phyloP scores from a whole-genome alignment of 345 rosid species.

The Dimocarpus longan region DNA sequence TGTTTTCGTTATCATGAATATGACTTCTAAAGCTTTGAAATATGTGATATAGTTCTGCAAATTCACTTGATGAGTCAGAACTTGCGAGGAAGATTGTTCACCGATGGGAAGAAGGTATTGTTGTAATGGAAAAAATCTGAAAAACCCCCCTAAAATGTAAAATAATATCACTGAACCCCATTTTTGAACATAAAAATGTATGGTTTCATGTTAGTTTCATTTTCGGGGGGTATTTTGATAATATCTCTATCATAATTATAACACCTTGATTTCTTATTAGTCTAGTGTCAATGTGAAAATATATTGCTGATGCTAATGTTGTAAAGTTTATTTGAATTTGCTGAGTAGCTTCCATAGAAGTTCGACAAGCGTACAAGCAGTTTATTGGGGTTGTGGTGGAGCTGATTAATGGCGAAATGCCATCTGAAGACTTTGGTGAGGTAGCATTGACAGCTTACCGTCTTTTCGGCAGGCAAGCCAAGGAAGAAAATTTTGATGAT shows the following conservation, averaged over 20 bases:
- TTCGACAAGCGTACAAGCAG: constrained; percentile 78
- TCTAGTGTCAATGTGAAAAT: background rate
- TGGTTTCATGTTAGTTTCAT: too few relatives aligned
- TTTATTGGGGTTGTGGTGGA: constrained; percentile 79
- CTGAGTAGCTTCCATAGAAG: constrained; percentile 73
- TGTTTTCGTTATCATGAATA: background rate
- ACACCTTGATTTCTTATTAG: background rate
- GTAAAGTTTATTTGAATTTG: constrained; percentile 18
- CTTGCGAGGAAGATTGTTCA: constrained; percentile 77
- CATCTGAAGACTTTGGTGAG: constrained; percentile 80
- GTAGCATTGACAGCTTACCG: constrained; percentile 59
- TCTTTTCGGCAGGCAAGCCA: constrained; percentile 50
- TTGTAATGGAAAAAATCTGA: too few relatives aligned
- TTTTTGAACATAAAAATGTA: too few relatives aligned
- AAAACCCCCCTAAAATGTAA: too few relatives aligned
- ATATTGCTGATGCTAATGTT: constrained; percentile 14
- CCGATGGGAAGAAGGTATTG: constrained; percentile 85
- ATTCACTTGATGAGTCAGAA: constrained; percentile 65
- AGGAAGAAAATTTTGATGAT: constrained; percentile 47
- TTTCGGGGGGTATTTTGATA: too few relatives aligned
- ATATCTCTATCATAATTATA: background rate
- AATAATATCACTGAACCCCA: too few relatives aligned
- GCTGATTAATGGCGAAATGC: constrained; percentile 72
- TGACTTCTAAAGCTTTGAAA: constrained; percentile 18
- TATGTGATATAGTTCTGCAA: constrained; percentile 36